Evolutionary conservation across 75 land plant species (phyloP).

Genomic region (Sequoia sempervirens): DNA sequence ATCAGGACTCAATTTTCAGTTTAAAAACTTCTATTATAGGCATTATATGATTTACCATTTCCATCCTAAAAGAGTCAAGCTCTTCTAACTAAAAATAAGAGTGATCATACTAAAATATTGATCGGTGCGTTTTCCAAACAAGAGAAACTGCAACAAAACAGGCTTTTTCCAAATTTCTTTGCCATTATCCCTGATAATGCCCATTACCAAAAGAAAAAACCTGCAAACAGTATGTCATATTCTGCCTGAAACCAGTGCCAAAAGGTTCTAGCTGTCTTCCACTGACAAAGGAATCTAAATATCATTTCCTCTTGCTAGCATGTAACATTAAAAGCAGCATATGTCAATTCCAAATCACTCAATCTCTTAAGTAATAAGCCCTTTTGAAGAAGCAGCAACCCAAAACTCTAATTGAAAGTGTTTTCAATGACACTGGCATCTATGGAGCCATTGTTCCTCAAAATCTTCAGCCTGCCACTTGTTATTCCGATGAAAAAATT

Average conservation of each 20-base stretch:
- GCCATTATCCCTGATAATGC: background rate
- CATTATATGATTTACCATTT: background rate
- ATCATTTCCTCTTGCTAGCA: background rate
- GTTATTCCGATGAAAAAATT: background rate
- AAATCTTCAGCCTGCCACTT: background rate
- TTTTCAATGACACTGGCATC: background rate
- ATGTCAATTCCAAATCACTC: background rate
- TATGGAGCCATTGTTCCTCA: background rate
- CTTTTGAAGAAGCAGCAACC: background rate
- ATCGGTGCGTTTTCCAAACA: background rate
- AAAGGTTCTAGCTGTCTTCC: too few relatives aligned
- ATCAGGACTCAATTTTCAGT: background rate
- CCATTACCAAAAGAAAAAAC: background rate
- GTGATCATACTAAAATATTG: background rate
- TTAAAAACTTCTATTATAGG: background rate
- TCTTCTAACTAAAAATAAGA: background rate
- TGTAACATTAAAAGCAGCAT: background rate
- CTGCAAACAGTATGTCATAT: background rate
- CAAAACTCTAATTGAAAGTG: background rate
- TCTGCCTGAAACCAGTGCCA: background rate
- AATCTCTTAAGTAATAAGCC: background rate
- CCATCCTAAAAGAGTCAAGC: background rate
- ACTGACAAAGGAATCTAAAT: background rate
- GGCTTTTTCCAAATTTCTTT: background rate
- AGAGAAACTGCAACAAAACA: background rate